Evolutionary conservation across 2,329 filamentous ascomycete genomes (phyloP).

Genomic region (Xylaria arbuscula): DNA sequence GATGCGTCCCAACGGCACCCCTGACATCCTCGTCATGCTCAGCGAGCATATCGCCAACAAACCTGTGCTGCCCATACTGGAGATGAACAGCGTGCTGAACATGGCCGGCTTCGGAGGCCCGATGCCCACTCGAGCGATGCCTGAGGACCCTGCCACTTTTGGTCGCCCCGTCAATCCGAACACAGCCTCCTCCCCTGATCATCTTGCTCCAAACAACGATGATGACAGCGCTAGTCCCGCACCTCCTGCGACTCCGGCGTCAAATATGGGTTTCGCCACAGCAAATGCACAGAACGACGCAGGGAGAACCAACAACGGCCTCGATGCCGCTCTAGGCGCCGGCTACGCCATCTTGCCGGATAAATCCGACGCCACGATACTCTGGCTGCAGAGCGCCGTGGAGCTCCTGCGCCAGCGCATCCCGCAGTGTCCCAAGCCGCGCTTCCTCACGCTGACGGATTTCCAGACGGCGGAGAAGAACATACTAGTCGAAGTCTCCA

Average conservation of each 20-base stretch:
- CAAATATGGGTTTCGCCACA: slow-evolving; percentile 2
- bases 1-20: slow-evolving; percentile 42
- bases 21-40: slow-evolving; percentile 47
- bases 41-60: slow-evolving; percentile 44
- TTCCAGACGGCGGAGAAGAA: slow-evolving; percentile 47
- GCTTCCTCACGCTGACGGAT: slow-evolving; percentile 45
- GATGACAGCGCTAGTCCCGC: slow-evolving; percentile 7
- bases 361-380: slow-evolving; percentile 45
- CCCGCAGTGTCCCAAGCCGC: slow-evolving; percentile 41
- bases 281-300: slow-evolving; percentile 3
- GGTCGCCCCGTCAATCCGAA: background rate
- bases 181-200: slow-evolving; percentile 8
- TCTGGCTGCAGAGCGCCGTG: slow-evolving; percentile 45
- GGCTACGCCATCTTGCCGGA: slow-evolving; percentile 47
- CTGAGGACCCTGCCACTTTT: slow-evolving; percentile 27
- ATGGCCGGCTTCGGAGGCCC: slow-evolving; percentile 22
- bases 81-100: slow-evolving; percentile 47
- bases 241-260: background rate
- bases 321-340: slow-evolving; percentile 43
- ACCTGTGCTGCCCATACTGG: slow-evolving; percentile 45
- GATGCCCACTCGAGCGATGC: slow-evolving; percentile 22
- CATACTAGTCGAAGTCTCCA: slow-evolving; percentile 43
- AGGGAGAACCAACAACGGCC: slow-evolving; percentile 17
- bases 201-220: background rate
- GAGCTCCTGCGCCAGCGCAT: slow-evolving; percentile 45